Percentiles rank a stretch among this genome's conserved stretches.
phyloP scores from a whole-genome alignment of 164 flowering plant species.

The Magnolia kwangsiensis region DNA sequence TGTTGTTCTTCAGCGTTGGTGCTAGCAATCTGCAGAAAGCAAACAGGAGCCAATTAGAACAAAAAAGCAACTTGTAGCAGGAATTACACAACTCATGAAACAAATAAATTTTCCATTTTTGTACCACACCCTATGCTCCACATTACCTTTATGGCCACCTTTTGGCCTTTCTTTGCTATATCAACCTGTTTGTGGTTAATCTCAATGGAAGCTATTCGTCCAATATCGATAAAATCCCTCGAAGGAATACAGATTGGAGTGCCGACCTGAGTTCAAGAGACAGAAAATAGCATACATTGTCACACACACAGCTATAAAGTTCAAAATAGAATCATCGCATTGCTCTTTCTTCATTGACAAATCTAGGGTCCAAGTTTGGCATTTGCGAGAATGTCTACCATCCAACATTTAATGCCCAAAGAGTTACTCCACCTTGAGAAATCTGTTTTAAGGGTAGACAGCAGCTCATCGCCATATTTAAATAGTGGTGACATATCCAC shows the following conservation, averaged over 20 bases:
- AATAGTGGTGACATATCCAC: too few relatives aligned
- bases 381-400: background rate
- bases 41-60: background rate
- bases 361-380: background rate
- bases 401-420: background rate
- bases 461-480: too few relatives aligned
- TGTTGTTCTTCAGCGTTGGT: slow-evolving; percentile 79
- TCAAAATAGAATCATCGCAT: background rate
- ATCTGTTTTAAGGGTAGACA: too few relatives aligned
- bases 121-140: background rate
- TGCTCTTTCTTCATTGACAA: background rate
- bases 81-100: background rate
- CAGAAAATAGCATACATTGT: background rate
- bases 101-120: background rate
- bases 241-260: slow-evolving; percentile 88
- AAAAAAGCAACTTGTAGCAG: background rate
- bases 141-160: slow-evolving; percentile 91
- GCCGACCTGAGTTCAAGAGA: slow-evolving; percentile 52
- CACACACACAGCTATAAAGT: background rate
- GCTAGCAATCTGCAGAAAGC: slow-evolving; percentile 53
- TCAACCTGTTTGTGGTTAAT: slow-evolving; percentile 87
- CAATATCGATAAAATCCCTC: slow-evolving; percentile 76
- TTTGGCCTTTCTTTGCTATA: slow-evolving; percentile 82
- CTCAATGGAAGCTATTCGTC: slow-evolving; percentile 84
- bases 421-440: too few relatives aligned